These are phyloP conservation scores for Cercospora nicotianae DNA, from an alignment of 2,329 filamentous ascomycete genomes.

Conservation along the genomic window DNA sequence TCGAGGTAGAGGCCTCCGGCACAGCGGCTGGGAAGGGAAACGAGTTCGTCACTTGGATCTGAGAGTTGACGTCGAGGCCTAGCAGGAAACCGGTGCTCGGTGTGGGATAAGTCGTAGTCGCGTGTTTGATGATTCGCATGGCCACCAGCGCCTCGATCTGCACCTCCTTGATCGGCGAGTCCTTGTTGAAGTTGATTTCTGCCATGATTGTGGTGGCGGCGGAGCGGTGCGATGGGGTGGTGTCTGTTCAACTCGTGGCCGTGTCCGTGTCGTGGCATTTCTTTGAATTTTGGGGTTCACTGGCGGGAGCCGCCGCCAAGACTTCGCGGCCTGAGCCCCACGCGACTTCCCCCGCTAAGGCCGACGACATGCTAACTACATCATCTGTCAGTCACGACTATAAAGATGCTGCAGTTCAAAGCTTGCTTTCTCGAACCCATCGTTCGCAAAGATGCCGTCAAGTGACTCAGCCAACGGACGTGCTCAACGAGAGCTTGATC, in stretches of 20 bases:
- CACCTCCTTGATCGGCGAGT: constrained; percentile 65
- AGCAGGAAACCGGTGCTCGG: constrained; percentile 87
- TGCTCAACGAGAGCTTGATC: constrained; percentile 38
- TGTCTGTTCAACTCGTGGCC: constrained; percentile 6
- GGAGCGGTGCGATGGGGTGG: constrained; percentile 1
- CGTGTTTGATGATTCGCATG: constrained; percentile 98
- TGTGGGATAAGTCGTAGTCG: constrained; percentile 82
- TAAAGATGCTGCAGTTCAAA: not conserved
- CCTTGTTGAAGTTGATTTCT: constrained; percentile 25
- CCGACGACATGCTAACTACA: not conserved
- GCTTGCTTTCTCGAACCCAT: not conserved
- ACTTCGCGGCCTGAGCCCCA: not conserved
- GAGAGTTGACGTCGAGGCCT: constrained; percentile 81
- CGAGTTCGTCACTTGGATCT: constrained; percentile 87
- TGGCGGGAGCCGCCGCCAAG: constrained; percentile 1
- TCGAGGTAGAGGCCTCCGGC: constrained; percentile 61
- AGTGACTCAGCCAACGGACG: constrained; percentile 19
- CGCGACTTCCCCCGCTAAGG: not conserved
- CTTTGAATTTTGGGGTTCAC: constrained; percentile 9
- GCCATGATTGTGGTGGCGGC: constrained; percentile 31
- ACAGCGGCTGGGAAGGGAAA: constrained; percentile 81
- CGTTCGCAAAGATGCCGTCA: not conserved
- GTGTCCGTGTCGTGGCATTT: constrained; percentile 9
- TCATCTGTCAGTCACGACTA: not conserved
- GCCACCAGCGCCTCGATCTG: constrained; percentile 95